Percentiles rank a stretch among this genome's conserved stretches.
Conservation (phyloP, 176 grass and related monocot genomes). For the Rhipidocladum racemiflorum region DNA sequence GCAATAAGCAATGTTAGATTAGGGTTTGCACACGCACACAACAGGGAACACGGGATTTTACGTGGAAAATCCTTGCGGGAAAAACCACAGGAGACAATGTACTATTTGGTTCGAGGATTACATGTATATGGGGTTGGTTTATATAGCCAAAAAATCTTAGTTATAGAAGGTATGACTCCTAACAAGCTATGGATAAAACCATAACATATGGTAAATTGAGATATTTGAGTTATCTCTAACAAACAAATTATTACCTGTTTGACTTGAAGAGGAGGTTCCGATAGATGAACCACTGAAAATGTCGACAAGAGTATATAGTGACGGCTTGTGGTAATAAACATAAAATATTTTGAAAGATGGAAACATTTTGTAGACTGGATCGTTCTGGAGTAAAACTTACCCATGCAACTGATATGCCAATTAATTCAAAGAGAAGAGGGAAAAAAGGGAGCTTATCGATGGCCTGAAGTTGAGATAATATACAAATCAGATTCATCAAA, state of each 20-base stretch:
- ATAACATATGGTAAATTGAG: too few relatives aligned
- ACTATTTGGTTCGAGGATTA: too few relatives aligned
- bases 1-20: too few relatives aligned
- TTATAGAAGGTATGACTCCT: too few relatives aligned
- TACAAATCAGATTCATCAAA: not conserved
- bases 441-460: slow-evolving; percentile 82
- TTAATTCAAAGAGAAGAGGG: slow-evolving; percentile 58
- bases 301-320: slow-evolving; percentile 6
- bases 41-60: too few relatives aligned
- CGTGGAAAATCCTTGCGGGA: too few relatives aligned
- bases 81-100: too few relatives aligned
- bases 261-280: slow-evolving; percentile 87
- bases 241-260: slow-evolving; percentile 52
- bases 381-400: slow-evolving; percentile 42
- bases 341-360: not conserved
- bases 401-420: slow-evolving; percentile 79
- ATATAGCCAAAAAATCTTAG: too few relatives aligned
- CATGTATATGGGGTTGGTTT: too few relatives aligned
- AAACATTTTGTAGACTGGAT: not conserved
- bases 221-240: too few relatives aligned
- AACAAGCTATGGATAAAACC: too few relatives aligned
- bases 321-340: not conserved
- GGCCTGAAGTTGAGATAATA: slow-evolving; percentile 41
- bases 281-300: slow-evolving; percentile 83
- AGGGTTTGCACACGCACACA: too few relatives aligned